Conservation (phyloP, 2,329 filamentous ascomycete species). For the Talaromyces funiculosus region DNA sequence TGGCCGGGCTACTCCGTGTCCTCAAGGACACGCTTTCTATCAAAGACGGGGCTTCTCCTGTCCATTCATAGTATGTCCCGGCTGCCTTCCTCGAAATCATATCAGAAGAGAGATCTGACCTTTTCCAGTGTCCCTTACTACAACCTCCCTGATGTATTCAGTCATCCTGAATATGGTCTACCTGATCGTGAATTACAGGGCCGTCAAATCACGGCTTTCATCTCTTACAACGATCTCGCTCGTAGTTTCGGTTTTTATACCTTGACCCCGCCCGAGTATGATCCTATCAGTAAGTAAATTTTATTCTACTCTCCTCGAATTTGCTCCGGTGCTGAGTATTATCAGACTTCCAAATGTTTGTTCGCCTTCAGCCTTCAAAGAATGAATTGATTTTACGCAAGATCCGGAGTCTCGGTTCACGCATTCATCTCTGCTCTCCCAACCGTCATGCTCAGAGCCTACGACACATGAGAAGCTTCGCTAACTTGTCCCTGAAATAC, state of each 20-base stretch:
- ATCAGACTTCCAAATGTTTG: conserved; percentile 6
- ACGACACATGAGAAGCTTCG: conserved; percentile 38
- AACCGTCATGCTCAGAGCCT: conserved; percentile 21
- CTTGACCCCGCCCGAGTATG: conserved; percentile 13
- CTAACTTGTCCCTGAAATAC: conserved; percentile 24
- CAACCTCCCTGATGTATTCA: conserved; percentile 17
- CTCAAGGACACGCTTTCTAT: neutral
- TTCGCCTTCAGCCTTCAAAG: conserved; percentile 16
- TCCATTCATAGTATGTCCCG: neutral
- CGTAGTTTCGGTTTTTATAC: conserved; percentile 20
- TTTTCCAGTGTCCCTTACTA: conserved; percentile 6
- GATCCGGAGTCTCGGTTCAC: conserved; percentile 34
- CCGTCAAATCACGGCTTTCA: conserved; percentile 22
- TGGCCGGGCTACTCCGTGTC: neutral
- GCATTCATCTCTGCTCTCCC: conserved; percentile 21
- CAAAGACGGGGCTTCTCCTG: neutral
- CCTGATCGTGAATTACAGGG: conserved; percentile 20
- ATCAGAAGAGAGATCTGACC: neutral
- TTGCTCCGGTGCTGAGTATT: neutral
- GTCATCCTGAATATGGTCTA: conserved; percentile 19
- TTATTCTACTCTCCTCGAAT: too few relatives aligned
- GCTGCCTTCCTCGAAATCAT: neutral
- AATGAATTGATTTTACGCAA: conserved; percentile 22
- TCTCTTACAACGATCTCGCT: conserved; percentile 29
- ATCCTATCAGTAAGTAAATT: conserved; percentile 16